Evolutionary conservation across 371 early-diverging fungal species (phyloP).

Genomic region (Lichtheimia ornata): DNA sequence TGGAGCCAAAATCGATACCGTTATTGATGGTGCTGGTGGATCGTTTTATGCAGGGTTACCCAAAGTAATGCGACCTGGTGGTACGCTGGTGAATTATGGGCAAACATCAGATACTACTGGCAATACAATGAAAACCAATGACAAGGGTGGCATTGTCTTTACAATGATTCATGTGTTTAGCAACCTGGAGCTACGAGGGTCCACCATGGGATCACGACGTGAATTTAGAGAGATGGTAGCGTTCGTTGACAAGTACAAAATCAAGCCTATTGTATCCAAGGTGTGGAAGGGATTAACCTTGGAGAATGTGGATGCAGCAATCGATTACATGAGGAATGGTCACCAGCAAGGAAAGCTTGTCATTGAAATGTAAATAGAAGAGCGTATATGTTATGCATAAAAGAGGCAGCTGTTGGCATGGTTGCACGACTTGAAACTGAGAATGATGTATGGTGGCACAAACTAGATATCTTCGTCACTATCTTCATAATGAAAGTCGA

Average conservation of each 20-base stretch:
- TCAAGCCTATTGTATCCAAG: slow-evolving; percentile 62
- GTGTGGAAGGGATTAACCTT: slow-evolving; percentile 53
- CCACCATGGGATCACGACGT: slow-evolving; percentile 67
- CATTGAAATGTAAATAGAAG: slow-evolving; percentile 1
- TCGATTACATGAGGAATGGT: slow-evolving; percentile 45
- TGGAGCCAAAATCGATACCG: slow-evolving; percentile 45
- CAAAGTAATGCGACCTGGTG: slow-evolving; percentile 50
- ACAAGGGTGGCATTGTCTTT: slow-evolving; percentile 41
- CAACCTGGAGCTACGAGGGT: slow-evolving; percentile 62
- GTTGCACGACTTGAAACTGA: no score
- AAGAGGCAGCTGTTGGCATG: no score
- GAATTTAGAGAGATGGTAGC: slow-evolving; percentile 69
- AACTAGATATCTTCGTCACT: no score
- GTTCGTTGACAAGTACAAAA: slow-evolving; percentile 58
- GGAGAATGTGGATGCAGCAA: slow-evolving; percentile 51
- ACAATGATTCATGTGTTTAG: slow-evolving; percentile 53
- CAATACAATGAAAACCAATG: slow-evolving; percentile 8
- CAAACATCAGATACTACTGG: slow-evolving; percentile 36
- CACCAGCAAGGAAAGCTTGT: slow-evolving; percentile 8
- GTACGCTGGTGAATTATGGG: slow-evolving; percentile 60
- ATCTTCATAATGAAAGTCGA: no score
- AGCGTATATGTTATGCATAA: background rate
- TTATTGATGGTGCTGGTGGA: slow-evolving; percentile 77
- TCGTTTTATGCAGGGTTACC: slow-evolving; percentile 42
- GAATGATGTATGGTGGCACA: no score